phyloP scores from a whole-genome alignment of 768 basidiomycete genomes.

The Lactarius akahatsu region DNA sequence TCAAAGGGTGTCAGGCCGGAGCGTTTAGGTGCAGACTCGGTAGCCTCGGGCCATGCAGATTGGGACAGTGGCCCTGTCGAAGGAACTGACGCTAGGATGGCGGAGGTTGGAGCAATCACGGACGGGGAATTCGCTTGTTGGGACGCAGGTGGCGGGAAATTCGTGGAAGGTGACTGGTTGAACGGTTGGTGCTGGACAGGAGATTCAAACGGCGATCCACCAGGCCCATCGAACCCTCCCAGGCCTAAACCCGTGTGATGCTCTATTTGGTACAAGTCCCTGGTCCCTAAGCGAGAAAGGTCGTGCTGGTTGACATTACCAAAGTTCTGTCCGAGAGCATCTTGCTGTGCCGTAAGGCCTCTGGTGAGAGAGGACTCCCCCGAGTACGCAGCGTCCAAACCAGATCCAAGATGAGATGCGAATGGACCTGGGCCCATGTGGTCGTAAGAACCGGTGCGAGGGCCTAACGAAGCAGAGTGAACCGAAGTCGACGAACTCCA shows the following conservation, averaged over 20 bases:
- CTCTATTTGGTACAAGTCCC: constrained; percentile 26
- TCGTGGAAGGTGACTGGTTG: constrained; percentile 26
- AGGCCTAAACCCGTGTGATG: constrained; percentile 22
- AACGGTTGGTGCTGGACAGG: constrained; percentile 25
- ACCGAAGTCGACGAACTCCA: constrained; percentile 18
- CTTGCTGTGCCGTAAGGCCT: constrained; percentile 22
- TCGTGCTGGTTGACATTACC: constrained; percentile 27
- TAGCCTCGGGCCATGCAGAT: constrained; percentile 20
- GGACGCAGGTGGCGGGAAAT: constrained; percentile 14
- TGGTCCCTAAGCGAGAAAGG: constrained; percentile 26
- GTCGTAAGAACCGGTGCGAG: constrained; percentile 23
- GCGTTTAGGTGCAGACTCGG: constrained; percentile 26
- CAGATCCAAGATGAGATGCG: constrained; percentile 10
- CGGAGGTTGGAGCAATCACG: background rate
- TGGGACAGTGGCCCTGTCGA: constrained; percentile 17
- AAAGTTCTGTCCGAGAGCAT: constrained; percentile 18
- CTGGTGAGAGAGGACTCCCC: constrained; percentile 21
- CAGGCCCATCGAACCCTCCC: constrained; percentile 23
- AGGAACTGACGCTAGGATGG: constrained; percentile 8
- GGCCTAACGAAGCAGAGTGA: constrained; percentile 14
- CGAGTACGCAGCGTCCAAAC: constrained; percentile 20
- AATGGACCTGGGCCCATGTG: constrained; percentile 22
- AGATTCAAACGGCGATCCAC: constrained; percentile 23
- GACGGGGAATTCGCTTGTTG: constrained; percentile 4
- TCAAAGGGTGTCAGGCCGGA: constrained; percentile 28